A percentile compares a stretch with the other conserved stretches of the same genome.
Conservation (phyloP, 2,329 filamentous ascomycete genomes). For the Curvularia spicifera region DNA sequence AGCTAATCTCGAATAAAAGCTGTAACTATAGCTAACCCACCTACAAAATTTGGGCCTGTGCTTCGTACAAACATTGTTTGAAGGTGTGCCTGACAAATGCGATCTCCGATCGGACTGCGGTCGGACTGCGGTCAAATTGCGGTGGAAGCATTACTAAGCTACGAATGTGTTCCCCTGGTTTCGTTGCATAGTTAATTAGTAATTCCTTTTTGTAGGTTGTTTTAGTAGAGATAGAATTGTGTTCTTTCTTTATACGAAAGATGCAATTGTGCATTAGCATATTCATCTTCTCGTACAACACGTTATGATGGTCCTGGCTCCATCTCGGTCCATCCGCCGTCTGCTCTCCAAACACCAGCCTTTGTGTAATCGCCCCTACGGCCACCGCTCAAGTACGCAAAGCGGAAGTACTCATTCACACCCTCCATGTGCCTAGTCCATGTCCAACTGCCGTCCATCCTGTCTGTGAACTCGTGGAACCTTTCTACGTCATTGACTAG, state of each 20-base stretch:
- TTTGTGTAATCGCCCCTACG: slow-evolving; percentile 73
- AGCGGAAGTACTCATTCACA: slow-evolving; percentile 75
- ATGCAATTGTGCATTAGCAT: background rate
- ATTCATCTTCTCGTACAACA: background rate
- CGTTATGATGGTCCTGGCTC: slow-evolving; percentile 58
- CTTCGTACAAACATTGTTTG: background rate
- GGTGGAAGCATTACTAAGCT: background rate
- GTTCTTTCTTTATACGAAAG: background rate
- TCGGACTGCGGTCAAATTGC: background rate
- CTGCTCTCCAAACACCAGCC: slow-evolving; percentile 71
- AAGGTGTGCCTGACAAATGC: background rate
- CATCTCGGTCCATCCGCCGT: slow-evolving; percentile 72
- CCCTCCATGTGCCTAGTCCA: slow-evolving; percentile 62
- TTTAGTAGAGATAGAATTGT: background rate
- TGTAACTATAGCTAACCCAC: too few relatives aligned
- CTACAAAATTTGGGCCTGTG: too few relatives aligned
- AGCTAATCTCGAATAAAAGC: too few relatives aligned
- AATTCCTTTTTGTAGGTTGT: background rate
- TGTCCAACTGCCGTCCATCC: slow-evolving; percentile 55
- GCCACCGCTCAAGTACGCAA: slow-evolving; percentile 74
- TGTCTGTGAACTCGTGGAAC: slow-evolving; percentile 71
- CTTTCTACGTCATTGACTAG: slow-evolving; percentile 87
- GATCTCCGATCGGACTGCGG: background rate
- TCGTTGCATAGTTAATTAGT: background rate
- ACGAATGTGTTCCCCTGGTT: background rate